Conservation (phyloP, 2,329 filamentous ascomycete genomes). For the Fusarium equiseti region DNA sequence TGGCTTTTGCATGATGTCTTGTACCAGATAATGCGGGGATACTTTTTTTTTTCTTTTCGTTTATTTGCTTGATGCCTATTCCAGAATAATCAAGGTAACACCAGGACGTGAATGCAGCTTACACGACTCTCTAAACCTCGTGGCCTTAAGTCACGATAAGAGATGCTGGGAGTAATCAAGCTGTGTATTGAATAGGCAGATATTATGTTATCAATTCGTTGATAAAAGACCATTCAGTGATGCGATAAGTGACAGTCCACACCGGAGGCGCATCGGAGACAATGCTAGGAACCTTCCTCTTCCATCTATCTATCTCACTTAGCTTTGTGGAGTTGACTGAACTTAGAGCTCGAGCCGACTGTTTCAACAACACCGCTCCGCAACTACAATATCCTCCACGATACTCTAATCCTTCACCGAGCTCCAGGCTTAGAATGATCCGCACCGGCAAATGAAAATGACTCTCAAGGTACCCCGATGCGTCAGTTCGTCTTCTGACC, state of each 20-base stretch:
- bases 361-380: conserved; percentile 15
- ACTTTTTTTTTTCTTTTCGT: not conserved
- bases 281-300: conserved; percentile 14
- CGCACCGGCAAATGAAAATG: conserved; percentile 23
- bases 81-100: not conserved
- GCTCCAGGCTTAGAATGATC: conserved; percentile 30
- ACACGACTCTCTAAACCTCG: not conserved
- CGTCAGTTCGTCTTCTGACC: conserved; percentile 30
- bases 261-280: conserved; percentile 4
- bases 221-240: not conserved
- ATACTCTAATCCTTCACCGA: conserved; percentile 29
- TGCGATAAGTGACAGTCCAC: not conserved
- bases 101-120: not conserved
- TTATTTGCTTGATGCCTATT: not conserved
- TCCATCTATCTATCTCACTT: conserved; percentile 13
- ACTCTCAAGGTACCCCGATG: not conserved
- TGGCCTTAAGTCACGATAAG: not conserved
- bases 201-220: not conserved
- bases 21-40: not conserved
- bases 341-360: conserved; percentile 24
- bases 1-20: not conserved
- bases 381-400: conserved; percentile 25
- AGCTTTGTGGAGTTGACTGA: conserved; percentile 12
- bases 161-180: not conserved
- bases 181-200: not conserved